Evolutionary conservation across 768 basidiomycete genomes (phyloP).

Genomic region (Amanita pallidorosea): DNA sequence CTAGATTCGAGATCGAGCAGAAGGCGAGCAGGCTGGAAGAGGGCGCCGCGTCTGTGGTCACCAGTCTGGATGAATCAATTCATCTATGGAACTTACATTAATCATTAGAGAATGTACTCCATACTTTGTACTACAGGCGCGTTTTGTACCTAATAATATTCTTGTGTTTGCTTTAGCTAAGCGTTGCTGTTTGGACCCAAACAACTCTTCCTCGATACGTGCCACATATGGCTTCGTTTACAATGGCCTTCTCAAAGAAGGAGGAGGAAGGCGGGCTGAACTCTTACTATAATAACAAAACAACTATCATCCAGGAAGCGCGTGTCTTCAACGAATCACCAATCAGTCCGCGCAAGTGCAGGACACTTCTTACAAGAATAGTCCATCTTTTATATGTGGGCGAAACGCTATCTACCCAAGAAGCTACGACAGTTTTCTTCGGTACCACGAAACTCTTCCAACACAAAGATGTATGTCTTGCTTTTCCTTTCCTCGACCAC

Average conservation of each 20-base stretch:
- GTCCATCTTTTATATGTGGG: conserved; percentile 95
- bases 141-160: background rate
- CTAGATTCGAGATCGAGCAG: conserved; percentile 20
- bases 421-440: conserved; percentile 97
- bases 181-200: background rate
- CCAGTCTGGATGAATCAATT: conserved; percentile 9
- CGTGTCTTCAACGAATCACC: conserved; percentile 99
- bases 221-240: conserved; percentile 35
- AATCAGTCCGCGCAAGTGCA: conserved; percentile 94
- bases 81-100: background rate
- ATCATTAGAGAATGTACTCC: conserved; percentile 6
- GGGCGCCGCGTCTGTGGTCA: conserved; percentile 46
- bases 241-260: conserved; percentile 83
- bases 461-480: conserved; percentile 86
- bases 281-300: conserved; percentile 94
- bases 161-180: background rate
- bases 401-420: conserved; percentile 89
- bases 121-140: conserved; percentile 4
- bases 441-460: conserved; percentile 98
- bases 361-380: conserved; percentile 91
- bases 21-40: conserved; percentile 62
- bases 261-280: conserved; percentile 93
- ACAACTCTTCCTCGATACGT: background rate
- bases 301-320: conserved; percentile 96
- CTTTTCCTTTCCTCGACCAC: background rate